phyloP scores from a whole-genome alignment of 208 protist species.

The Endotrypanum monterogeii region DNA sequence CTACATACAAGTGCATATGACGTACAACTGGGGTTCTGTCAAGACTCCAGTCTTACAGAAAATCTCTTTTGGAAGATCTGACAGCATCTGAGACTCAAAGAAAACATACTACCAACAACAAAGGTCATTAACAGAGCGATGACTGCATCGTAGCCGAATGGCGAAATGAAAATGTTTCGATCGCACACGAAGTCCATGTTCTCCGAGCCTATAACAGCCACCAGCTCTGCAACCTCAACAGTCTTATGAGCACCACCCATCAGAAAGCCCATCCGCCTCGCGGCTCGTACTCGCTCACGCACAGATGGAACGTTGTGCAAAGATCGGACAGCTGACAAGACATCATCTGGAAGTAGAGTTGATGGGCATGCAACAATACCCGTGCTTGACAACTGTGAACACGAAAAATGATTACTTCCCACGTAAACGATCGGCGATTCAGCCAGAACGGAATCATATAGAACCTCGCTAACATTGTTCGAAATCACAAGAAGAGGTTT shows the following conservation, averaged over 20 bases:
- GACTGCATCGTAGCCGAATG: slow-evolving; percentile 8
- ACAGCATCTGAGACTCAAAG: not conserved
- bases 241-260: slow-evolving; percentile 46
- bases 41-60: not conserved
- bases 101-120: slow-evolving; percentile 2
- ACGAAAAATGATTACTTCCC: not conserved
- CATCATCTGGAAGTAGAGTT: not conserved
- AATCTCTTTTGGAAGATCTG: not conserved
- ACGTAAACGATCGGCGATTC: slow-evolving; percentile 17
- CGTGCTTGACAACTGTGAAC: not conserved
- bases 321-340: not conserved
- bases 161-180: not conserved
- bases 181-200: slow-evolving; percentile 27
- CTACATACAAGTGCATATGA: not conserved
- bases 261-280: slow-evolving; percentile 37
- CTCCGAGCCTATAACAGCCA: slow-evolving; percentile 11
- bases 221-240: slow-evolving; percentile 39
- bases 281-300: slow-evolving; percentile 10
- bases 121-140: slow-evolving; percentile 8
- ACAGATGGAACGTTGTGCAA: slow-evolving; percentile 17
- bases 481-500: slow-evolving; percentile 12
- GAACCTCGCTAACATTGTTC: not conserved
- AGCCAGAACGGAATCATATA: slow-evolving; percentile 15
- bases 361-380: slow-evolving; percentile 3
- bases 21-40: not conserved